These are phyloP conservation scores for Porodaedalea pini DNA, from an alignment of 1,284 basidiomycete genomes.

Conservation along the genomic window DNA sequence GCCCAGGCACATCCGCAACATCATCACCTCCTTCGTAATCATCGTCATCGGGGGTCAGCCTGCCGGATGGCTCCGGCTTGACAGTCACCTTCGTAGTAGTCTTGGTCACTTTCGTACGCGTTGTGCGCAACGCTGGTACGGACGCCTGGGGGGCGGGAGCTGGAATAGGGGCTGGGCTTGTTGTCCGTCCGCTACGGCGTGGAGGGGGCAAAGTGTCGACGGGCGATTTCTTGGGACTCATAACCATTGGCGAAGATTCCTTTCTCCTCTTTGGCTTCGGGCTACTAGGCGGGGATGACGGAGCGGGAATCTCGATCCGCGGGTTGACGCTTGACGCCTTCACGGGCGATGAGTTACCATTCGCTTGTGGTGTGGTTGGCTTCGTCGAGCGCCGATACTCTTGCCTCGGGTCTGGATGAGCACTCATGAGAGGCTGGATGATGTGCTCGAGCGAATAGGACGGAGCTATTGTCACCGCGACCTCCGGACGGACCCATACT, in stretches of 20 bases:
- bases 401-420: slow-evolving; percentile 72
- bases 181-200: slow-evolving; percentile 10
- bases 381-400: slow-evolving; percentile 65
- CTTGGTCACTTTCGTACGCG: slow-evolving; percentile 10
- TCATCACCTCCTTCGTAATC: slow-evolving; percentile 39
- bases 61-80: slow-evolving; percentile 31
- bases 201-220: slow-evolving; percentile 4
- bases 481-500: slow-evolving; percentile 76
- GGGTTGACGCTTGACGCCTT: slow-evolving; percentile 15
- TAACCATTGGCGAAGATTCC: slow-evolving; percentile 42
- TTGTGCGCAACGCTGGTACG: slow-evolving; percentile 1
- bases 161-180: slow-evolving; percentile 10
- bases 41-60: slow-evolving; percentile 54
- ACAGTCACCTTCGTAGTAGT: slow-evolving; percentile 11
- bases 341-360: slow-evolving; percentile 3
- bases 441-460: slow-evolving; percentile 59
- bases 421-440: slow-evolving; percentile 65
- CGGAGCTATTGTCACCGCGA: slow-evolving; percentile 66
- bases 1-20: slow-evolving; percentile 47
- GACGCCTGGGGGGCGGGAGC: not conserved
- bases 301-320: slow-evolving; percentile 27
- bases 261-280: slow-evolving; percentile 61
- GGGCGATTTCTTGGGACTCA: slow-evolving; percentile 6
- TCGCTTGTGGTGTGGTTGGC: slow-evolving; percentile 11
- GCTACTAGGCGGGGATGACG: slow-evolving; percentile 27